Evolutionary conservation across 1,284 basidiomycete genomes (phyloP), one percentile per base, ranked within the genome.

Genomic region (Sphaerobolus stellatus): DNA sequence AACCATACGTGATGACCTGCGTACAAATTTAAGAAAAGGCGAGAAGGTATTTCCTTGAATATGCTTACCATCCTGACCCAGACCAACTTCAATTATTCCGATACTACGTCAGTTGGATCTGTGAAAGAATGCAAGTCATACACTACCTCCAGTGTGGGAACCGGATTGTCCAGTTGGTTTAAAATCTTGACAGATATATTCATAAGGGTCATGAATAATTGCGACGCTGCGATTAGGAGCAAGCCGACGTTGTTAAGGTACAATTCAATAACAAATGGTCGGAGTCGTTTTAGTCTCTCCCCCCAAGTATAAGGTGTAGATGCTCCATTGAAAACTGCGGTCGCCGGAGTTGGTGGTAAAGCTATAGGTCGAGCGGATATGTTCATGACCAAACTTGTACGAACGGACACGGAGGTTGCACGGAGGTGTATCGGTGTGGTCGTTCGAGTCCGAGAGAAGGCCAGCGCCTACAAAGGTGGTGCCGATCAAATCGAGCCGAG

Each of bases 191-290:
- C 85, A 20, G 75, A 73, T 2, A 82, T 74, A 56, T 81, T 81
- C 78, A 84, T 83, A 25, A 77, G 61, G 6, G 84, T 77, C 51
- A 85, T 82, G 67, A 87, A 86, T 14, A 78, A 72, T 64, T 88
- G 82, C 11, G 84, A 72, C 1, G 71, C 68, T 18, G 79, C 78
- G 27, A 90, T 76, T 28, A 88, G 70, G 30, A 87, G 68, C 52
- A 91, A 65, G 13, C 87, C 88, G 2, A 75, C 68, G 66, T 90
- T 90, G 52, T 68, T 67, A 38, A 65, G 54, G 51, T 67, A 52
- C 7, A 65, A 54, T 16, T 58, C 55, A 8, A 33, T 36, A 24
- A 36, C 14, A 8, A 29, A 9, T 18, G 13, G 27, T 14, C 27
- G 22, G n/a, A 47, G 27, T n/a, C n/a, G n/a, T n/a, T n/a, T n/a